Evolutionary conservation across 441 rosid species (phyloP), one percentile per base, ranked within the genome.

Genomic region (Pelargonium cotyledonis): DNA sequence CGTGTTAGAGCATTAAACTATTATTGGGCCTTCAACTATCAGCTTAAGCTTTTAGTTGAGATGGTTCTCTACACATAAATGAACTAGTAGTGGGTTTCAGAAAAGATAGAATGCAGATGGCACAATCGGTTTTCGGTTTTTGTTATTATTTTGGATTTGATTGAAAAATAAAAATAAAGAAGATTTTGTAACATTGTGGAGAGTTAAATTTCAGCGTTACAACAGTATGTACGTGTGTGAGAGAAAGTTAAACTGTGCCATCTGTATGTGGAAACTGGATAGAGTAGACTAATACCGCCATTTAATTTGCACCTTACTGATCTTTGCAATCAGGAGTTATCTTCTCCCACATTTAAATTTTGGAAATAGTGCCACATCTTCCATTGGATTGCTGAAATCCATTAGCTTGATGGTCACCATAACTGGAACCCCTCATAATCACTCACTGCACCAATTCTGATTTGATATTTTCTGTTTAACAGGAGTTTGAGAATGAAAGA

Each of bases 401-500:
- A 58, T 58, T 58, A 19, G 10, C 63, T 18, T 58, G 63, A 19
- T 21, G 63, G 61, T 55, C 23, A 58, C 63, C 10, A 18, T 19
- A 58, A 58, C 31, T 21, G 10, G 14, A 55, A 18, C 61, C 26
- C 61, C 61, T 55, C 26, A 3, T 55, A 55, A 55, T 4, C 61
- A 55, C 61, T 11, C 26, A 55, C 61, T 55, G 11, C 5, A 1
- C 8, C 16, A 49, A 9, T 26, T 6, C 19, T 62, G 65, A 26
- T 62, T 15, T 51, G 11, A 63, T 66, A 58, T 26, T 18, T 49
- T 70, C 47, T 74, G 41, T 65, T 70, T 53, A 63, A 21, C 83
- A 92, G 99, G 96, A 90, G 76, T 72, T 84, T 63, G 95, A 89
- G 81, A 95, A 90, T 38, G 95, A 90, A 76, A 88, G 84, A 79